Conservation (phyloP, 495 filamentous ascomycete species). For the Hyaloscypha hepaticicola region DNA sequence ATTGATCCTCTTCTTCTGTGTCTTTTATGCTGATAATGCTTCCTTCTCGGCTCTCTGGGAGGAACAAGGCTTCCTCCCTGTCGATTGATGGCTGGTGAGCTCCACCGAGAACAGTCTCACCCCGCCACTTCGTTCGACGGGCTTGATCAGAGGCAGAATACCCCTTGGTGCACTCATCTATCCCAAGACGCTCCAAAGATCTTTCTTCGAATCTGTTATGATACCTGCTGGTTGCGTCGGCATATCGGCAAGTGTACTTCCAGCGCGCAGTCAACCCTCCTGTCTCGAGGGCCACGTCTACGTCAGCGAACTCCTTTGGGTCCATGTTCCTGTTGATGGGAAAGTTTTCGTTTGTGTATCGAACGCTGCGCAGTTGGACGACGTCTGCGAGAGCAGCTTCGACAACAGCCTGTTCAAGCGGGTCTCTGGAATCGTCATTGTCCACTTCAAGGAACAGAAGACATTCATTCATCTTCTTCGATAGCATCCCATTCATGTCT, state of each 20-base stretch:
- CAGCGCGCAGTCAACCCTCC: constrained; percentile 35
- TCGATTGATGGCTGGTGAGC: constrained; percentile 18
- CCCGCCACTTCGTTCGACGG: constrained; percentile 34
- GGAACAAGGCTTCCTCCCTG: neutral
- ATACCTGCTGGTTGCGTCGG: constrained; percentile 27
- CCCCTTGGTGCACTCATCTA: constrained; percentile 25
- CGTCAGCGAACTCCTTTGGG: constrained; percentile 22
- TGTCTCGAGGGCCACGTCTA: constrained; percentile 29
- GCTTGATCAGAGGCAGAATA: constrained; percentile 22
- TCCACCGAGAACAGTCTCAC: constrained; percentile 35
- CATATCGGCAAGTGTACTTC: constrained; percentile 35
- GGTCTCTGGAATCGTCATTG: constrained; percentile 39
- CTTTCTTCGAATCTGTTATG: constrained; percentile 31
- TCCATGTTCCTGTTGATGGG: constrained; percentile 19
- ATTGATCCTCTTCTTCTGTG: neutral
- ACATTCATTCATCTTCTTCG: constrained; percentile 52
- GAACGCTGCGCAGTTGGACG: constrained; percentile 39
- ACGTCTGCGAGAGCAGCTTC: constrained; percentile 41
- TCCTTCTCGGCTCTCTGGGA: neutral
- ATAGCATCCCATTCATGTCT: constrained; percentile 41
- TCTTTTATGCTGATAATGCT: neutral
- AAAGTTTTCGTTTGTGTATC: constrained; percentile 54
- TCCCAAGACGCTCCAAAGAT: constrained; percentile 26
- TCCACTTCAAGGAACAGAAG: constrained; percentile 49
- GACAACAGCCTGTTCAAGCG: constrained; percentile 44